These are phyloP conservation scores for Colletotrichum brevisporum DNA, from an alignment of 2,329 filamentous ascomycete species.

Conservation along the genomic window DNA sequence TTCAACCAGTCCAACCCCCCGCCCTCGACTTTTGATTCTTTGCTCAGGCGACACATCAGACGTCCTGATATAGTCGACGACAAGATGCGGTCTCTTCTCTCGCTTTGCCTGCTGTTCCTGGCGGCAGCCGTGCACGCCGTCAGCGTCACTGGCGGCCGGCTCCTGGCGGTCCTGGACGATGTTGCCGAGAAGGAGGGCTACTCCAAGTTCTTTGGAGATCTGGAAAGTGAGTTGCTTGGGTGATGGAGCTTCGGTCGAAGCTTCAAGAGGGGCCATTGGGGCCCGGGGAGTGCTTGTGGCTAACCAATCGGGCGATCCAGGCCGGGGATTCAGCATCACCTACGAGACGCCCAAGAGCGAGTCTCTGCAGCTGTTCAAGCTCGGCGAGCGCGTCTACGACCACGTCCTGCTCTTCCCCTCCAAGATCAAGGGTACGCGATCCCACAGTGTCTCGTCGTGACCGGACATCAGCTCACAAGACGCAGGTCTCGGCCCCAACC, in stretches of 20 bases:
- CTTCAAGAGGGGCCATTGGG: constrained; percentile 12
- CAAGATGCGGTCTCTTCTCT: constrained; percentile 82
- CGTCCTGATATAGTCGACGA: constrained; percentile 22
- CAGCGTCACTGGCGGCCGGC: constrained; percentile 85
- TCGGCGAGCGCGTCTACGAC: constrained; percentile 91
- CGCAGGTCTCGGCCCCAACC: constrained; percentile 85
- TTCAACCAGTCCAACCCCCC: constrained; percentile 15
- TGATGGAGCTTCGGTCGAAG: neutral
- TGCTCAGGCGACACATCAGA: neutral
- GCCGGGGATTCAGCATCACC: constrained; percentile 83
- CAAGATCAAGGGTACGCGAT: constrained; percentile 83
- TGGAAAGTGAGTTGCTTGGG: constrained; percentile 69
- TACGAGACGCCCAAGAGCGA: constrained; percentile 89
- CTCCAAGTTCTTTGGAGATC: constrained; percentile 82
- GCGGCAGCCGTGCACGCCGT: constrained; percentile 78
- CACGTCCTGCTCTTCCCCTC: constrained; percentile 90
- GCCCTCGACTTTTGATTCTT: constrained; percentile 11
- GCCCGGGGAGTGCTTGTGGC: constrained; percentile 32
- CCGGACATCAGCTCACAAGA: constrained; percentile 11
- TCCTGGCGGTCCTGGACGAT: constrained; percentile 91
- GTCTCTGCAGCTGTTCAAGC: constrained; percentile 81
- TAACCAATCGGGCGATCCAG: constrained; percentile 62
- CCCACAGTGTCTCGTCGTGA: neutral
- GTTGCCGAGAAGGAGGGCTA: constrained; percentile 85
- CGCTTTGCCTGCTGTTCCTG: constrained; percentile 77